These are phyloP conservation scores for Turritis glabra DNA, from an alignment of 345 rosid species.

Conservation along the genomic window DNA sequence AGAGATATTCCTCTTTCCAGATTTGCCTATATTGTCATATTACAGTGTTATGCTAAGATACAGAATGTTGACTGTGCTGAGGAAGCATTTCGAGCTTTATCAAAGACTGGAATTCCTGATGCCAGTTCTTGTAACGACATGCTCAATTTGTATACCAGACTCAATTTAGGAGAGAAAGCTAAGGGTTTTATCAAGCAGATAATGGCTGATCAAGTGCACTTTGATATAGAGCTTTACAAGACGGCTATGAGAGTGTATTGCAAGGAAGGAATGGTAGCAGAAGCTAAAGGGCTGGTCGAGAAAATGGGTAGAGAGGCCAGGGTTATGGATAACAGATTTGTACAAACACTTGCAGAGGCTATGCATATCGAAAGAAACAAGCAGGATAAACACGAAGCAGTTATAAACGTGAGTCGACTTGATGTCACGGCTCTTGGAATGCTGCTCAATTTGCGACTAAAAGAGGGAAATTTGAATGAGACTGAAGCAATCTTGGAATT, in stretches of 20 bases:
- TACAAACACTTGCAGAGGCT: constrained; percentile 53
- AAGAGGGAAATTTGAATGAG: constrained; percentile 40
- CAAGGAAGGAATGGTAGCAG: constrained; percentile 63
- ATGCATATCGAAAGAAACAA: constrained; percentile 37
- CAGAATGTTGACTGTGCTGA: constrained; percentile 73
- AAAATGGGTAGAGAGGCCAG: constrained; percentile 48
- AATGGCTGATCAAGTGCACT: constrained; percentile 49
- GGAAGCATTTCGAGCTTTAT: constrained; percentile 63
- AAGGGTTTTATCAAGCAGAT: constrained; percentile 58
- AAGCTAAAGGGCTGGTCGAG: constrained; percentile 48
- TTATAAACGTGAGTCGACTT: constrained; percentile 35
- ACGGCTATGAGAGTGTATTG: constrained; percentile 57
- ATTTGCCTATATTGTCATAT: constrained; percentile 75
- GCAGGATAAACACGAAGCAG: constrained; percentile 31
- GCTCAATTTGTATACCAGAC: constrained; percentile 60
- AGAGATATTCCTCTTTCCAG: constrained; percentile 68
- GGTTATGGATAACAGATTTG: constrained; percentile 50
- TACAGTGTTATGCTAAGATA: constrained; percentile 72
- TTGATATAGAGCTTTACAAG: constrained; percentile 62
- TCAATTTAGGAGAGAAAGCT: constrained; percentile 57
- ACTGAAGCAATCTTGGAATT: constrained; percentile 49
- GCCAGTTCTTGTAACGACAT: constrained; percentile 76
- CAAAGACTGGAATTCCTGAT: constrained; percentile 73
- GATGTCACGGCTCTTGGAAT: constrained; percentile 58
- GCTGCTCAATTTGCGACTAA: constrained; percentile 54